Evolutionary conservation across 2,329 filamentous ascomycete genomes (phyloP), one percentile per base, ranked within the genome.

Genomic region (Arthroderma sp.): DNA sequence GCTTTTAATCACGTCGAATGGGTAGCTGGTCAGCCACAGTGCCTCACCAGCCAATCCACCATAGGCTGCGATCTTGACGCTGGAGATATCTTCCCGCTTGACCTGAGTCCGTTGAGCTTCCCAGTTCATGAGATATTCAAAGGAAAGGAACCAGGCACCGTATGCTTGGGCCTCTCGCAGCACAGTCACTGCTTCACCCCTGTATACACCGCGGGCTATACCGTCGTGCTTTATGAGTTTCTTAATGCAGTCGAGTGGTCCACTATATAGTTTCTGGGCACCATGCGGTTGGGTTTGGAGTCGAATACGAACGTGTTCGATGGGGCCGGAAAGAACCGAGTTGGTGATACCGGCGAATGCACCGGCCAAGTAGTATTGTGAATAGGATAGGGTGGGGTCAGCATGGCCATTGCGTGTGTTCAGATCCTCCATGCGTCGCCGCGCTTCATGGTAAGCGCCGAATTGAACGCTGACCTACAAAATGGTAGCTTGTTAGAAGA

Each of bases 1-100:
- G 68, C 86, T 94, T 83, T 98, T 98, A 67, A 98, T 68, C 29
- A 98, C 89, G 66, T 98, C 91, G 52, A 98, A 83, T 22, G 91
- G 91, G 67, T 98, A 98, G 60, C 86, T 94, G 32, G 75, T 75
- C 45, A 98, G 70, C 91, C 91, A 98, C 46, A 98, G 75, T 43
- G 80, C 85, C 72, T 98, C 91, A 54, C 91, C 91, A 0, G 91
- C 91, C 36, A 98, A 65, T 38, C 91, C 91, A 52, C 91, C 91
- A 62, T 96, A 98, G 8, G 85, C 68, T 8, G 91, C 91, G 41
- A 98, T 78, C 68, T 94, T 96, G 64, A 80, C 80, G 43, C 77
- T 80, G 10, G 85, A 78, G 33, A 98, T 78, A 1, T 93, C 80
- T 57, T 81, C 78, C 45, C 91, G 80, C 51, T 78, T 73, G 57